These are phyloP conservation scores for Pythium insidiosum DNA, from an alignment of 352 stramenopile species.

Conservation along the genomic window DNA sequence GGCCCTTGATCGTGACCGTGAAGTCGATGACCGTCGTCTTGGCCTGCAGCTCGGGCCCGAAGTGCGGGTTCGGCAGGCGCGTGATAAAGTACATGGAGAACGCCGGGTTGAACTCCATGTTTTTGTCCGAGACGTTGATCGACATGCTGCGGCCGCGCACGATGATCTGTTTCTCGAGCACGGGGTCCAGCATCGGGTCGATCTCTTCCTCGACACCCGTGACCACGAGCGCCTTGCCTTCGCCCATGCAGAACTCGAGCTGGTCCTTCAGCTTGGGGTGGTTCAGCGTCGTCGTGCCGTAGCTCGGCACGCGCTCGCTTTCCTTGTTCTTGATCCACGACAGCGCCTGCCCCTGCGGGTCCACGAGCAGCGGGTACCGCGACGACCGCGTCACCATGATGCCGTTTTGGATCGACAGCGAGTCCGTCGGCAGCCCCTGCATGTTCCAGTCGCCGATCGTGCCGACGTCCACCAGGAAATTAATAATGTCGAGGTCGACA, in stretches of 20 bases:
- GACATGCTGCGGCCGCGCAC: slow-evolving; percentile 95
- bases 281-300: slow-evolving; percentile 92
- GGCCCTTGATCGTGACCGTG: slow-evolving; percentile 94
- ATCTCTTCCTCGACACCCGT: slow-evolving; percentile 97
- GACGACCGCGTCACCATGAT: slow-evolving; percentile 97
- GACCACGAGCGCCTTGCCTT: slow-evolving; percentile 93
- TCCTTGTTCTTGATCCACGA: slow-evolving; percentile 98
- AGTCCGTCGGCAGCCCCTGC: slow-evolving; percentile 94
- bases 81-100: slow-evolving; percentile 99
- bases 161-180: slow-evolving; percentile 96
- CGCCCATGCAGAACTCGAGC: slow-evolving; percentile 96
- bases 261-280: slow-evolving; percentile 97
- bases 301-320: slow-evolving; percentile 90
- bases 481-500: slow-evolving; percentile 94
- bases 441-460: slow-evolving; percentile 99
- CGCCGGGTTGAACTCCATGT: slow-evolving; percentile 97
- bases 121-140: slow-evolving; percentile 98
- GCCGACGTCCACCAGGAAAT: slow-evolving; percentile 96
- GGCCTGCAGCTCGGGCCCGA: slow-evolving; percentile 95
- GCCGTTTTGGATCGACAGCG: slow-evolving; percentile 97
- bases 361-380: slow-evolving; percentile 94
- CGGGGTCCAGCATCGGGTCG: slow-evolving; percentile 97
- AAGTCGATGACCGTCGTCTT: slow-evolving; percentile 99
- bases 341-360: slow-evolving; percentile 96
- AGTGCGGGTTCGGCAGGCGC: slow-evolving; percentile 96